These are phyloP conservation scores for Aureobasidium sp. DNA, from an alignment of 2,329 filamentous ascomycete genomes.

Conservation along the genomic window DNA sequence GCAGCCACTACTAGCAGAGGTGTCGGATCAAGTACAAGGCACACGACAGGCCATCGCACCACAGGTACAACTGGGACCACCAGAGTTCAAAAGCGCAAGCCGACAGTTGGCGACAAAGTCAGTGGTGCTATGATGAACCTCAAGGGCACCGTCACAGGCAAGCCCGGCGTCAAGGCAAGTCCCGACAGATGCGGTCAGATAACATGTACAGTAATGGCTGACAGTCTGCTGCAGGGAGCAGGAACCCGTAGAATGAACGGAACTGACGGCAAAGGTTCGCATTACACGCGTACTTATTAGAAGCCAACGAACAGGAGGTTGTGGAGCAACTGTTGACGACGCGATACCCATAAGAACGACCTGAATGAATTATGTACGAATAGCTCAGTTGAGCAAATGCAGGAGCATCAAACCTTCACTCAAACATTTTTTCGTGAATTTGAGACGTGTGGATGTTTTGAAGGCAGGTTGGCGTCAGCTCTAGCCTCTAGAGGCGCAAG, in stretches of 20 bases:
- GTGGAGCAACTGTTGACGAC: not conserved
- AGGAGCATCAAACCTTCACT: not conserved
- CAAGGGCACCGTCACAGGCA: conserved; percentile 58
- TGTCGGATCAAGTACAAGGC: conserved; percentile 10
- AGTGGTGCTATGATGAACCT: conserved; percentile 67
- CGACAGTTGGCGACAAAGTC: conserved; percentile 67
- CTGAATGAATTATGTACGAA: conserved; percentile 5
- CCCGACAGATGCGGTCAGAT: not conserved
- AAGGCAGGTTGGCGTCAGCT: not conserved
- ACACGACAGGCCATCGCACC: conserved; percentile 17
- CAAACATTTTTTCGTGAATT: not conserved
- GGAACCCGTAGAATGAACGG: conserved; percentile 27
- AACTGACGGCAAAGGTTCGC: conserved; percentile 25
- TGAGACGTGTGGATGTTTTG: not conserved
- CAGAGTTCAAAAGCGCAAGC: conserved; percentile 49
- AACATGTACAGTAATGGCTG: not conserved
- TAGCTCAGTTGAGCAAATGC: conserved; percentile 8
- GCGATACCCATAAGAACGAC: conserved; percentile 5
- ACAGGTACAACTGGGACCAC: conserved; percentile 17
- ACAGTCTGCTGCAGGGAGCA: conserved; percentile 20
- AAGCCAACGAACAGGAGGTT: not conserved
- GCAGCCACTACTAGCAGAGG: conserved; percentile 20
- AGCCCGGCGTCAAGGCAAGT: conserved; percentile 61
- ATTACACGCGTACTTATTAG: conserved; percentile 13
- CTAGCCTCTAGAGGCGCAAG: not conserved